Conservation (phyloP, 2,329 filamentous ascomycete genomes). For the Claviceps fusiformis region DNA sequence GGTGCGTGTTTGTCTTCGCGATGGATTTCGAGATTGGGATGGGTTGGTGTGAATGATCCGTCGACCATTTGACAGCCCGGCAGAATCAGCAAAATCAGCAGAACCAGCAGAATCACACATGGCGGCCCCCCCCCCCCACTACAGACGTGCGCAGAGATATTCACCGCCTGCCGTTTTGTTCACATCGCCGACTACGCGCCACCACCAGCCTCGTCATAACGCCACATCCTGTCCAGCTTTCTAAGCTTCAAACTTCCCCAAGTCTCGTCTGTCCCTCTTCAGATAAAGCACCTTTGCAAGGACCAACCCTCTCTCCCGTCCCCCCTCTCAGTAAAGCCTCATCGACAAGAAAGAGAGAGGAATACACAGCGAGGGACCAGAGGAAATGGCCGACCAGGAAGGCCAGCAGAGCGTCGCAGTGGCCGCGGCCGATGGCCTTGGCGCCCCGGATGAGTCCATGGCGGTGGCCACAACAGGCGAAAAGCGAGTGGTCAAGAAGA, state of each 20-base stretch:
- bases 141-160: background rate
- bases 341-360: background rate
- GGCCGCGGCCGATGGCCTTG: background rate
- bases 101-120: conserved; percentile 2
- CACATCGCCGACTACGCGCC: background rate
- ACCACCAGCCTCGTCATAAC: background rate
- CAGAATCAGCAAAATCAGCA: too few species aligned
- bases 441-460: conserved; percentile 12
- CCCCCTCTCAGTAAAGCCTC: too few species aligned
- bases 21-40: background rate
- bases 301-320: too few species aligned
- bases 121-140: background rate
- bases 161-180: conserved; percentile 3
- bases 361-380: background rate
- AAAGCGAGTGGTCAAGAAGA: conserved; percentile 65
- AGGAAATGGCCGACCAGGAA: conserved; percentile 19
- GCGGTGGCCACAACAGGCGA: conserved; percentile 25
- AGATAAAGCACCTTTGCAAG: background rate
- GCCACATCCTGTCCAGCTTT: background rate
- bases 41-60: background rate
- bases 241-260: background rate
- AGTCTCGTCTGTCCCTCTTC: background rate
- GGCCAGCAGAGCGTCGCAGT: conserved; percentile 13
- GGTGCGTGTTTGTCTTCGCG: background rate
- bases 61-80: background rate